Percentiles rank a stretch among this genome's conserved stretches.
These are phyloP conservation scores for Knufia petricola DNA, from an alignment of 2,329 filamentous ascomycete genomes.

Conservation along the genomic window DNA sequence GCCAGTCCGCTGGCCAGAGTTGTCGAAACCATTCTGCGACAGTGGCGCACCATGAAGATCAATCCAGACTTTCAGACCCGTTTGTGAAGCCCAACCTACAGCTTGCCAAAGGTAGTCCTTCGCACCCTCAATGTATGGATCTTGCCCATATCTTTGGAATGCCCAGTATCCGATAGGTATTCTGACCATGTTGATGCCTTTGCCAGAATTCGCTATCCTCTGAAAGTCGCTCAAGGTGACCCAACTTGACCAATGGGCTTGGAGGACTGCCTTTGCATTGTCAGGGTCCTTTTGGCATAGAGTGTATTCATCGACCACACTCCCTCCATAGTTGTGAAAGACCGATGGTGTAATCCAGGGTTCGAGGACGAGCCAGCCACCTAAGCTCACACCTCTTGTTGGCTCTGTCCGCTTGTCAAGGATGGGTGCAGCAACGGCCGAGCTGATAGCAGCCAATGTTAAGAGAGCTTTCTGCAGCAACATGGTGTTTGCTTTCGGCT, in stretches of 20 bases:
- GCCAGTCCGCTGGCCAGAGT: slow-evolving; percentile 43
- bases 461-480: slow-evolving; percentile 13
- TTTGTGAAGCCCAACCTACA: slow-evolving; percentile 48
- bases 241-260: slow-evolving; percentile 51
- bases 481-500: background rate
- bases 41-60: slow-evolving; percentile 56
- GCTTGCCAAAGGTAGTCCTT: slow-evolving; percentile 48
- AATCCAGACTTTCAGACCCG: slow-evolving; percentile 55
- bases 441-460: slow-evolving; percentile 12
- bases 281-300: slow-evolving; percentile 43
- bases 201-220: slow-evolving; percentile 37
- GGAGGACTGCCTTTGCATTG: slow-evolving; percentile 39
- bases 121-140: slow-evolving; percentile 55
- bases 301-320: slow-evolving; percentile 50
- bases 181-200: slow-evolving; percentile 53
- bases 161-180: slow-evolving; percentile 62
- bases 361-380: slow-evolving; percentile 56
- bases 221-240: slow-evolving; percentile 47
- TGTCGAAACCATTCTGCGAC: slow-evolving; percentile 60
- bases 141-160: slow-evolving; percentile 41
- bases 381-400: slow-evolving; percentile 51
- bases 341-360: slow-evolving; percentile 56
- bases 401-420: slow-evolving; percentile 12
- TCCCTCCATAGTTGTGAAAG: slow-evolving; percentile 41
- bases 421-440: slow-evolving; percentile 14